Percentiles rank a stretch among this genome's conserved stretches.
phyloP scores from a whole-genome alignment of 371 early-diverging fungal genomes.

The Mucor racemosus region DNA sequence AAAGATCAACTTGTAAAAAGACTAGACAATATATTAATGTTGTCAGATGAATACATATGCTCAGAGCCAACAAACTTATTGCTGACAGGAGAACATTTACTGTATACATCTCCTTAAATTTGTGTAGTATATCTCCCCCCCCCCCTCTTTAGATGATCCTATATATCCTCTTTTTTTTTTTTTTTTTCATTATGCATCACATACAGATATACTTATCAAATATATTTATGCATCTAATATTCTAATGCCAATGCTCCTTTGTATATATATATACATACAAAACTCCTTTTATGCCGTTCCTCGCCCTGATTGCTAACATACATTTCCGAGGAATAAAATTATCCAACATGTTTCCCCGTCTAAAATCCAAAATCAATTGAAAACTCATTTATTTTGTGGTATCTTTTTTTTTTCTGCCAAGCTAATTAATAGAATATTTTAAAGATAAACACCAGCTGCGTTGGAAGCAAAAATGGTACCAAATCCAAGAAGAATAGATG shows the following conservation, averaged over 20 bases:
- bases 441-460: conserved; percentile 54
- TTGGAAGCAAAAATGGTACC: conserved; percentile 53
- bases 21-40: not conserved
- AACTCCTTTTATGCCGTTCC: not conserved
- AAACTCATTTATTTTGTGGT: not conserved
- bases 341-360: not conserved
- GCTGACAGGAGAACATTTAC: too few species aligned
- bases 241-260: not conserved
- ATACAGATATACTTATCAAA: too few species aligned
- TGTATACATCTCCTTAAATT: too few species aligned
- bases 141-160: too few species aligned
- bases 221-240: not conserved
- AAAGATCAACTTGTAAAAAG: not conserved
- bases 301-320: not conserved
- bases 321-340: not conserved
- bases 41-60: not conserved
- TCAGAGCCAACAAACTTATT: not conserved
- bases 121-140: too few species aligned
- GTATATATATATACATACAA: not conserved
- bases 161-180: too few species aligned
- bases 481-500: conserved; percentile 51
- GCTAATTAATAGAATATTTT: conserved; percentile 10
- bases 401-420: not conserved
- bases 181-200: too few species aligned
- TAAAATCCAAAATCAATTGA: not conserved